These are phyloP conservation scores for Fusarium luffae DNA, from an alignment of 2,329 filamentous ascomycete species.

Conservation along the genomic window DNA sequence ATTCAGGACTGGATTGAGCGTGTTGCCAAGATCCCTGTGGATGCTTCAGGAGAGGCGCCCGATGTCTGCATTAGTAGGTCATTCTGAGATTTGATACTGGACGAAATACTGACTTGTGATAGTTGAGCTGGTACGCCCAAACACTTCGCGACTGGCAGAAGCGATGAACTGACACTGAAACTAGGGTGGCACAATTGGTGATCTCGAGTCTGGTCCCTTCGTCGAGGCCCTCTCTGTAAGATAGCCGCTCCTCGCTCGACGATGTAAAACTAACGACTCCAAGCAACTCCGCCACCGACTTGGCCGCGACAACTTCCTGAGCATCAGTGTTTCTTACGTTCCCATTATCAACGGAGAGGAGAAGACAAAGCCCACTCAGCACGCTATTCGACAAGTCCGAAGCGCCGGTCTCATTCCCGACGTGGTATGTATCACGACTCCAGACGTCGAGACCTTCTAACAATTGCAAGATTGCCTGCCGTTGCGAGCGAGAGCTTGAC, in stretches of 20 bases:
- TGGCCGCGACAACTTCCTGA: conserved; percentile 83
- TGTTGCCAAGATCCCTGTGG: conserved; percentile 86
- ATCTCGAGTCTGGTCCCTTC: conserved; percentile 90
- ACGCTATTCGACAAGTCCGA: conserved; percentile 85
- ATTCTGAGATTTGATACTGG: neutral
- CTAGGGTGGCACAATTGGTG: conserved; percentile 73
- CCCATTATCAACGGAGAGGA: conserved; percentile 77
- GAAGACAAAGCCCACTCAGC: conserved; percentile 97
- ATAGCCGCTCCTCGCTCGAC: neutral
- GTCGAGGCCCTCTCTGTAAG: conserved; percentile 78
- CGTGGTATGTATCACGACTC: conserved; percentile 60
- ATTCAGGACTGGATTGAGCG: conserved; percentile 88
- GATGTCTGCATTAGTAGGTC: conserved; percentile 89
- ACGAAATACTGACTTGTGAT: conserved; percentile 3
- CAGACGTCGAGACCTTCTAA: conserved; percentile 1
- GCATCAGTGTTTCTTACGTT: conserved; percentile 90
- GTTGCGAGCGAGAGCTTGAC: conserved; percentile 82
- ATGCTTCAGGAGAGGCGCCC: conserved; percentile 82
- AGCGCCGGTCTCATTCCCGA: conserved; percentile 81
- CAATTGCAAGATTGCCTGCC: conserved; percentile 80
- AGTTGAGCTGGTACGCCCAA: conserved; percentile 26
- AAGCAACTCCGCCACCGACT: conserved; percentile 76
- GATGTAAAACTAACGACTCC: neutral
- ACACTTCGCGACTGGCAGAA: neutral
- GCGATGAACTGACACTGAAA: neutral